Base-by-base conservation (phyloP, 1,284 basidiomycete genomes). In the Papiliotrema terrestris region DNA sequence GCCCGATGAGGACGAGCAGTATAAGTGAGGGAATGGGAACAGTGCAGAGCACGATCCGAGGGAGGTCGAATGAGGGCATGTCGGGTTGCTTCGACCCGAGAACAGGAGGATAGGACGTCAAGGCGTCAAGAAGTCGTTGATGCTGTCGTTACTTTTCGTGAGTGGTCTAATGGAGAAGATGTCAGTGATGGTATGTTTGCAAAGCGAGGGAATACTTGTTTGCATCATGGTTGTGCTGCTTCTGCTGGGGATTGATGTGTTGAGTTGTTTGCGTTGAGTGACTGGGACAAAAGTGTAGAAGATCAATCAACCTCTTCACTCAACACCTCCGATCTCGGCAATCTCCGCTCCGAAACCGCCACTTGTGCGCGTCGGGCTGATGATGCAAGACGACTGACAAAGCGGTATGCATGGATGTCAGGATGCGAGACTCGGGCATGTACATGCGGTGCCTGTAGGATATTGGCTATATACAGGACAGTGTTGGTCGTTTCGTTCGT, bases 1-100 rank as follows among this genome's bases (percentile, higher is more conserved):
- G 56, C 13, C 51, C 52, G 5, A 65, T 49, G 3, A 59, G 42
- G 42, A 64, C 37, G 49, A 68, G 56, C 39, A 62, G 60, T 38
- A 63, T 47, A 29, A 58, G 26, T 20, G 58, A 68, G n/a, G 59
- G 61, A 35, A 64, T 39, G 3, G 68, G 64, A 19, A 63, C 44
- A 37, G 53, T 56, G 49, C 49, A 8, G 11, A 60, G 39, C n/a
- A 58, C 45, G 26, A 57, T 50, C n/a, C 47, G 52, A 4, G 62
- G 55, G n/a, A 67, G 47, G 19, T 26, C 61, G 61, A 65, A 2
- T 19, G 17, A 4, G 13, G 32, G 6, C 29, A 32, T 32, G 29
- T 6, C 11, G 29, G 11, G 29, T 11, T 6, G 29, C 29, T 32
- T 5, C 29, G 29, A 11, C 29, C 29, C 29, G 29, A 11, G 29